Evolutionary conservation across 306 rosid genomes (phyloP).

Genomic region (Cicer chorassanicum): DNA sequence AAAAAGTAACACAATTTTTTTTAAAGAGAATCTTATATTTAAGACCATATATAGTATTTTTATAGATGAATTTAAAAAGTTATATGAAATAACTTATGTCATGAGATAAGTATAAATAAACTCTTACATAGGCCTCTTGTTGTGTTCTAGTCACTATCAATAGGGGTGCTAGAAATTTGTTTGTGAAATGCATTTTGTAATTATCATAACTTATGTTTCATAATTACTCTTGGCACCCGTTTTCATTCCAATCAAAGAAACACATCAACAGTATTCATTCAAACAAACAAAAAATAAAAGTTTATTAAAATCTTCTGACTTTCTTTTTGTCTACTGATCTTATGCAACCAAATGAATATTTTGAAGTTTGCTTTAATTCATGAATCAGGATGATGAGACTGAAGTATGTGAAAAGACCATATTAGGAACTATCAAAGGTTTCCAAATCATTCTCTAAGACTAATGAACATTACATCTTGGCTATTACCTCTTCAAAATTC

Average conservation of each 20-base stretch:
- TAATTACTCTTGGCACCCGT: neutral
- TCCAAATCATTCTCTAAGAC: neutral
- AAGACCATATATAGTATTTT: too few relatives aligned
- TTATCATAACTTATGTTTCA: neutral
- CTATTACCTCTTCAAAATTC: conserved; percentile 22
- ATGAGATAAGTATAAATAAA: neutral
- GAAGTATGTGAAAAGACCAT: neutral
- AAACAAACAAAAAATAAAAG: too few relatives aligned
- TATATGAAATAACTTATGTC: too few relatives aligned
- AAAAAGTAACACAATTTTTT: too few relatives aligned
- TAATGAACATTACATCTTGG: neutral
- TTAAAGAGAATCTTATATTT: too few relatives aligned
- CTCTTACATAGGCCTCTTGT: neutral
- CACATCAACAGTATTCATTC: neutral
- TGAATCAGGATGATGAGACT: neutral
- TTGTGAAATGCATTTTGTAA: neutral
- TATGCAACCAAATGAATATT: neutral
- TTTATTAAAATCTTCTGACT: too few relatives aligned
- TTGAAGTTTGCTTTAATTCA: neutral
- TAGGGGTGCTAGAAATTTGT: neutral
- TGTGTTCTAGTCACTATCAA: neutral
- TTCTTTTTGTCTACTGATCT: neutral
- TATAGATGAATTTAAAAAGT: too few relatives aligned
- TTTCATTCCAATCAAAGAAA: neutral
- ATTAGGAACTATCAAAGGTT: conserved; percentile 13